Evolutionary conservation across 1,284 basidiomycete species (phyloP).

Genomic region (Retiboletus fuscus): DNA sequence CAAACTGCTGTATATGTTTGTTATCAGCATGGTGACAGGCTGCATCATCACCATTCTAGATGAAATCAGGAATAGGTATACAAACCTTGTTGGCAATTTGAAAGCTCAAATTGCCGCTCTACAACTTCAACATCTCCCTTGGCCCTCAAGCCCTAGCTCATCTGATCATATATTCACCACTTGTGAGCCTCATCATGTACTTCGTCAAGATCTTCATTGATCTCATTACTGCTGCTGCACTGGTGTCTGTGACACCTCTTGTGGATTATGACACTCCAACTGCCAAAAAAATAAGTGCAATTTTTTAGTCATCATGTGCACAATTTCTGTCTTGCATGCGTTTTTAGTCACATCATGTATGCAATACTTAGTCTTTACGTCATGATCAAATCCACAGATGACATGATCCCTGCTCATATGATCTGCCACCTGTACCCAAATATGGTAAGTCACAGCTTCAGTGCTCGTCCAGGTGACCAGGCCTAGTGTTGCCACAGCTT

Average conservation of each 20-base stretch:
- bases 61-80: neutral
- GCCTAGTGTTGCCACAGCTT: no score
- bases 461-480: no score
- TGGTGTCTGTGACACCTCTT: neutral
- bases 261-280: no score
- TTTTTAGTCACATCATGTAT: no score
- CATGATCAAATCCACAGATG: no score
- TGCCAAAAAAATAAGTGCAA: no score
- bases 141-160: neutral
- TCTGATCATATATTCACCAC: neutral
- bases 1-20: neutral
- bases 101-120: neutral
- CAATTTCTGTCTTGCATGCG: no score
- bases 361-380: no score
- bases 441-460: no score
- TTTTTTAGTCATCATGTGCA: no score
- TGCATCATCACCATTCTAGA: neutral
- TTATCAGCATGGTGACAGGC: neutral
- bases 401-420: no score
- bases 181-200: slow-evolving; percentile 1
- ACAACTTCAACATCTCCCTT: neutral
- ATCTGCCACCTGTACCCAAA: no score
- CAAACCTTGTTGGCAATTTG: neutral
- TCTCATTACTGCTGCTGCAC: neutral
- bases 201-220: neutral